These are phyloP conservation scores for Betula pendula DNA, from an alignment of 306 rosid species.

Conservation along the genomic window DNA sequence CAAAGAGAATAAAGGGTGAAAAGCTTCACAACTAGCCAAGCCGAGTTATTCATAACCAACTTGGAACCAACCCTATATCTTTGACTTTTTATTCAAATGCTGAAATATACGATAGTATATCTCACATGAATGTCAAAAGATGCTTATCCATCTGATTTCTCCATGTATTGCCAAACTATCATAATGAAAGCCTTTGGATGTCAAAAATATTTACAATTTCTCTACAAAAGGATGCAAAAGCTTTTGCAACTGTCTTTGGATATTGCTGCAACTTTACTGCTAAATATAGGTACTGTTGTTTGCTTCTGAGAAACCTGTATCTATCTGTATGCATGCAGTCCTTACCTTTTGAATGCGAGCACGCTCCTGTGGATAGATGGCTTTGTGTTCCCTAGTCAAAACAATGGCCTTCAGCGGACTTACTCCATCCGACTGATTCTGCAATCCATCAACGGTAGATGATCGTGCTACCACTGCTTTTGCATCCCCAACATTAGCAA, in stretches of 20 bases:
- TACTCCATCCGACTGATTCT: constrained; percentile 43
- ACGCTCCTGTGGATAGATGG: constrained; percentile 84
- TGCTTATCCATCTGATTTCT: too few relatives aligned
- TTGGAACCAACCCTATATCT: background rate
- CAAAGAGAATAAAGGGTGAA: background rate
- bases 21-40: background rate
- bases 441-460: constrained; percentile 42
- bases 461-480: constrained; percentile 89
- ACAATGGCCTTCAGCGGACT: constrained; percentile 73
- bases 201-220: background rate
- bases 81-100: background rate
- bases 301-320: background rate
- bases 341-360: constrained; percentile 85
- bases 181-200: background rate
- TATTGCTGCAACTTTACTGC: background rate
- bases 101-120: background rate
- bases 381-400: constrained; percentile 88
- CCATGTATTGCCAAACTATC: too few relatives aligned
- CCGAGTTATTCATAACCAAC: background rate
- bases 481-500: constrained; percentile 88
- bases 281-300: background rate
- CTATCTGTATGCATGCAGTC: constrained; percentile 14
- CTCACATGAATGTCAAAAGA: too few relatives aligned
- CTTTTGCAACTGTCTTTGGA: background rate
- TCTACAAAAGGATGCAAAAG: background rate